Base-by-base conservation (phyloP, 257 asterid species). In the Schizonepeta tenuifolia region DNA sequence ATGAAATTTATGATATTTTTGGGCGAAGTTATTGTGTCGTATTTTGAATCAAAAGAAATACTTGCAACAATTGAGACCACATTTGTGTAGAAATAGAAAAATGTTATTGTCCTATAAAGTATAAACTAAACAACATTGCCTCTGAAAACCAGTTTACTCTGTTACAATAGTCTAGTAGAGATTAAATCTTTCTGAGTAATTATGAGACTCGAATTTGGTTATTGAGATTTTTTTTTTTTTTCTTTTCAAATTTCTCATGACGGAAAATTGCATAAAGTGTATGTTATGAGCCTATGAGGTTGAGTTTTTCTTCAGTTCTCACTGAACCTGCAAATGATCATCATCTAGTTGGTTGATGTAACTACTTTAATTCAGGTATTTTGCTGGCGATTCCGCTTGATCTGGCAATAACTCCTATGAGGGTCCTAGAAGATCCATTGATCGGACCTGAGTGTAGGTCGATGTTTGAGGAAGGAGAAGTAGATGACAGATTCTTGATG, bases 321-420 rank as follows among this genome's bases (percentile, higher is more conserved):
- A 36, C 21, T 47, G 35, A 1, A 43, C 50, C 75, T 56, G 68
- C 31, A 20, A 60, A 51, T 61, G 18, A 49, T 71, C 47, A 7
- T 43, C 7, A 10, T 43, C 14, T 72, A 33, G 50, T 70, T 65
- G 72, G 26, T 51, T 22, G 35, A 44, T 33, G 59, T 28, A 20
- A 17, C 41, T 61, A 5, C 17, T 40, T 43, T 63, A 43, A 44
- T 69, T 70, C 79, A 88, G 98, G 92, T 57, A 70, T 88, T 63
- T 72, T 81, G 20, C 81, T 88, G 80, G 94, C 82, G 84, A 96
- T 90, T 74, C 99, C 99, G 36, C 88, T 94, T 69, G 79, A 88
- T 85, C 79, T 94, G 71, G 90, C 97, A 2, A 94, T 94, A 67
- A 94, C 98, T 73, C 95, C 98, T n/a, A 91, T 86, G 96, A 85